Evolutionary conservation across 805 yeast genomes (phyloP).

Genomic region (Vanderwaltozyma yarrowii): DNA sequence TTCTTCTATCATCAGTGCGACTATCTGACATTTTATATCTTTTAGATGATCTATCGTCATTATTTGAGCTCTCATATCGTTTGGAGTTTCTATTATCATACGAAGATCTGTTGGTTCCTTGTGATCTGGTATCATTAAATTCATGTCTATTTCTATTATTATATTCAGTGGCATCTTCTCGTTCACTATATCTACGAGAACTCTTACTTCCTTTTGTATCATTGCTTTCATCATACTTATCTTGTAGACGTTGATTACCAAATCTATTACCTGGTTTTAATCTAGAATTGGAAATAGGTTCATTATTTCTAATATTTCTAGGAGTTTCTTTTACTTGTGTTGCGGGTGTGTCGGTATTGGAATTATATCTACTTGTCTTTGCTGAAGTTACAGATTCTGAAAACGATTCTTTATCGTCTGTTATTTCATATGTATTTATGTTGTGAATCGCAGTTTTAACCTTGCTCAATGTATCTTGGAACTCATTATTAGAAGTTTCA

Average conservation of each 20-base stretch:
- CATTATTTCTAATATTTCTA: no score
- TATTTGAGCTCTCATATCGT: slow-evolving; percentile 4
- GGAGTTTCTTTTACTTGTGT: no score
- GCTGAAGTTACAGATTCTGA: no score
- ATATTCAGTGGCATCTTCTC: neutral
- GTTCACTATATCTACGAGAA: neutral
- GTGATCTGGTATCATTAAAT: neutral
- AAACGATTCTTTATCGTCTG: no score
- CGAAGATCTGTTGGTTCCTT: neutral
- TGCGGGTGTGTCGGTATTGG: no score
- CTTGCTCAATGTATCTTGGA: neutral
- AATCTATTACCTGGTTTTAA: no score
- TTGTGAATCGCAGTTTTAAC: neutral
- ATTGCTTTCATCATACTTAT: neutral
- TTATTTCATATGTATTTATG: neutral
- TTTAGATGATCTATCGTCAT: slow-evolving; percentile 10
- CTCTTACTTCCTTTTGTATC: neutral
- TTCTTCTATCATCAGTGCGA: neutral
- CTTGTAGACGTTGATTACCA: neutral
- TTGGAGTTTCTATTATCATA: neutral
- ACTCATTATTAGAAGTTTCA: neutral
- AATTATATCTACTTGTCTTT: no score
- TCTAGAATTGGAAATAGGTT: no score
- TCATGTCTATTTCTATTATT: slow-evolving; percentile 1
- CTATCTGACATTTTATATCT: slow-evolving; percentile 2